phyloP scores from a whole-genome alignment of 495 filamentous ascomycete genomes.

The Penicillium maclennaniae region DNA sequence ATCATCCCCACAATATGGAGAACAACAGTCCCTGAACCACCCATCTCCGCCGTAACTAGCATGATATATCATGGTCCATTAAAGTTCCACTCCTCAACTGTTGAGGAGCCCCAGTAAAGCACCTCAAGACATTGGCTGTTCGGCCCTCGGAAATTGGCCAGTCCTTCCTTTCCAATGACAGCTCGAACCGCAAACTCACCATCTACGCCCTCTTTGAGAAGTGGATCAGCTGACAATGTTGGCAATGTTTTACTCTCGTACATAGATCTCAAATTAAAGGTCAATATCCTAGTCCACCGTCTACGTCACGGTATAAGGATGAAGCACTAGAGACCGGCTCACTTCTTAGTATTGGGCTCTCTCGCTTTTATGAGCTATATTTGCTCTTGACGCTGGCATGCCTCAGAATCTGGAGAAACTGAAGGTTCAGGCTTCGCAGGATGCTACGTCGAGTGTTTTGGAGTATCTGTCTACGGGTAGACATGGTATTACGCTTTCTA shows the following conservation, averaged over 20 bases:
- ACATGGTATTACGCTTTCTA: no score
- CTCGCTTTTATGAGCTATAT: constrained; percentile 18
- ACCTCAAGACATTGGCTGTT: no score
- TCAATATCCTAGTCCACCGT: constrained; percentile 7
- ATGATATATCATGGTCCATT: no score
- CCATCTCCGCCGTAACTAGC: no score
- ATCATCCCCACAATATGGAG: no score
- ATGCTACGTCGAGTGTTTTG: no score
- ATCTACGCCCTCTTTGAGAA: constrained; percentile 24
- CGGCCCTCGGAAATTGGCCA: no score
- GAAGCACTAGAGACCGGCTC: constrained; percentile 11
- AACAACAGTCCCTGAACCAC: no score
- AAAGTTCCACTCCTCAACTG: no score
- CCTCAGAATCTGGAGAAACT: constrained; percentile 5
- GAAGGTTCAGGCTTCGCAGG: constrained; percentile 6
- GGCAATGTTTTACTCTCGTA: constrained; percentile 8
- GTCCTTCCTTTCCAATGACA: constrained; percentile 20
- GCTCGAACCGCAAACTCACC: constrained; percentile 6
- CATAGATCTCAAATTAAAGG: constrained; percentile 5
- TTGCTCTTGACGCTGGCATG: constrained; percentile 8
- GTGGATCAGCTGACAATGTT: constrained; percentile 9
- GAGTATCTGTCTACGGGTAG: no score
- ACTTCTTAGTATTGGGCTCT: constrained; percentile 23
- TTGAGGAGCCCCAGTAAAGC: no score
- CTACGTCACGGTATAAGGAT: constrained; percentile 8